Conservation (phyloP, 2,329 filamentous ascomycete genomes). For the Keithomyces neogunnii region DNA sequence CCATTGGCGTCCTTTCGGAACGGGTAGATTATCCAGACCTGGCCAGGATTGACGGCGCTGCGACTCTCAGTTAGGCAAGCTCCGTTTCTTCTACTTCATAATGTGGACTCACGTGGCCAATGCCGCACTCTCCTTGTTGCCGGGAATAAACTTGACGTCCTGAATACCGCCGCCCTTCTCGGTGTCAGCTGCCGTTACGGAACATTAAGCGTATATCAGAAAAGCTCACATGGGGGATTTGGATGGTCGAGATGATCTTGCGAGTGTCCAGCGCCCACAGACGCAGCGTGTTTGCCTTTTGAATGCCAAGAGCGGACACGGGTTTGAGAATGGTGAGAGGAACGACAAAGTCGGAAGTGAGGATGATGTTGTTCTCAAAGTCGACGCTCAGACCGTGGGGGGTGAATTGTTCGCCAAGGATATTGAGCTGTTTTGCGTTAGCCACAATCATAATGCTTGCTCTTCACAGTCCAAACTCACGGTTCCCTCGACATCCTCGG, state of each 20-base stretch:
- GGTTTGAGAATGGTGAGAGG: constrained; percentile 55
- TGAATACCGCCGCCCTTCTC: constrained; percentile 48
- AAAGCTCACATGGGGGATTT: constrained; percentile 42
- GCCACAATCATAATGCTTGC: neutral
- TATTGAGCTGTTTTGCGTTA: constrained; percentile 31
- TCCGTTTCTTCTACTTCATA: neutral
- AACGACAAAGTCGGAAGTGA: constrained; percentile 56
- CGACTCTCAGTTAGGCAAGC: neutral
- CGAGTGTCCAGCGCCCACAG: constrained; percentile 47
- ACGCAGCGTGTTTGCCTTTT: constrained; percentile 47
- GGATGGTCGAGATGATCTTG: constrained; percentile 51
- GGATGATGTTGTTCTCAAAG: constrained; percentile 46
- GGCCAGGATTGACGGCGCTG: constrained; percentile 46
- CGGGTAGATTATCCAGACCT: constrained; percentile 59
- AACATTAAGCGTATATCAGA: neutral
- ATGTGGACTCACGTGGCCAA: constrained; percentile 37
- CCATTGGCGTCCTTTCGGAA: constrained; percentile 45
- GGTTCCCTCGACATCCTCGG: constrained; percentile 43
- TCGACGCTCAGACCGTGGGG: constrained; percentile 52
- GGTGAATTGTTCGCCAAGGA: constrained; percentile 51
- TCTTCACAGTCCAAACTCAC: constrained; percentile 2
- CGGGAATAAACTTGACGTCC: constrained; percentile 58
- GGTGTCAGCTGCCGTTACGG: neutral
- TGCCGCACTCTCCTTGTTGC: constrained; percentile 48
- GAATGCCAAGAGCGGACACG: constrained; percentile 35